Evolutionary conservation across 495 filamentous ascomycete species (phyloP).

Genomic region (Neurospora tetrasperma): DNA sequence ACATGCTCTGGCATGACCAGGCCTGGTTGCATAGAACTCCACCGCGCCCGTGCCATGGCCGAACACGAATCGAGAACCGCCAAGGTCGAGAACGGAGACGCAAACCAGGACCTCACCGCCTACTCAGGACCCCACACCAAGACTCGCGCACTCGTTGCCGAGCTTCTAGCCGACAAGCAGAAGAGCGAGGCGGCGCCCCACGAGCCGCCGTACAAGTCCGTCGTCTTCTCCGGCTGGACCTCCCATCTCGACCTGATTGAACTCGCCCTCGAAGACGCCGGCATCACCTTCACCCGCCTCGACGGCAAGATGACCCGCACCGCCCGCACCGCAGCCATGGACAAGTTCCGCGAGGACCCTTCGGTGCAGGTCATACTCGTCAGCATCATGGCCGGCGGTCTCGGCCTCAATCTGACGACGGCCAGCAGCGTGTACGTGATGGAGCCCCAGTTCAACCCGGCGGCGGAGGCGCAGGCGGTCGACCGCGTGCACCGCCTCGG

Average conservation of each 20-base stretch:
- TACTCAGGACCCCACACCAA: slow-evolving; percentile 89
- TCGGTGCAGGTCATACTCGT: slow-evolving; percentile 71
- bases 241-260: slow-evolving; percentile 89
- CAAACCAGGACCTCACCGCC: slow-evolving; percentile 48
- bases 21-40: slow-evolving; percentile 54
- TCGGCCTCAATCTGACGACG: slow-evolving; percentile 82
- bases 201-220: slow-evolving; percentile 69
- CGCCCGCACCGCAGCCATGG: slow-evolving; percentile 60
- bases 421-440: slow-evolving; percentile 87
- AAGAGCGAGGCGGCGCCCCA: slow-evolving; percentile 48
- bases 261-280: slow-evolving; percentile 59
- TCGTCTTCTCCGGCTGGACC: slow-evolving; percentile 92
- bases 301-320: slow-evolving; percentile 77
- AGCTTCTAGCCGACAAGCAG: slow-evolving; percentile 48
- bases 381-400: slow-evolving; percentile 83
- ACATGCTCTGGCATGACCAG: slow-evolving; percentile 19
- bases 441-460: slow-evolving; percentile 97
- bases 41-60: slow-evolving; percentile 49
- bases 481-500: slow-evolving; percentile 92
- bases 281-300: slow-evolving; percentile 64
- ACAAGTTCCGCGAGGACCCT: slow-evolving; percentile 63
- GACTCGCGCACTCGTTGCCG: slow-evolving; percentile 63
- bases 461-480: slow-evolving; percentile 85
- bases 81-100: slow-evolving; percentile 25
- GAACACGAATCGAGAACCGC: slow-evolving; percentile 41